A percentile compares a stretch with the other conserved stretches of the same genome.
These are phyloP conservation scores for Cardamine chenopodiifolia DNA, from an alignment of 345 rosid species.

Conservation along the genomic window DNA sequence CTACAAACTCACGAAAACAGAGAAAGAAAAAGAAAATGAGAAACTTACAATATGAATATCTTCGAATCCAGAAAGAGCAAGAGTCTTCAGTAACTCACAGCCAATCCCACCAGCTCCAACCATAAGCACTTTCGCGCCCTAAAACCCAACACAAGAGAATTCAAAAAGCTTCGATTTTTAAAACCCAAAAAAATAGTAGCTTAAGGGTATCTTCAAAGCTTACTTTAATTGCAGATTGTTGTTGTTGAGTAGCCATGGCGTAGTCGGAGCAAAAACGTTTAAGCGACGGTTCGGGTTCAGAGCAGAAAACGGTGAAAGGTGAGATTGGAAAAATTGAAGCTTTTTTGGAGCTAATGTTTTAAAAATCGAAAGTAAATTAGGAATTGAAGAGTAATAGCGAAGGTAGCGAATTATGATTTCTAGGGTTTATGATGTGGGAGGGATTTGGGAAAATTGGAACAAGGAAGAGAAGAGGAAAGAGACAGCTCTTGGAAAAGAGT, in stretches of 20 bases:
- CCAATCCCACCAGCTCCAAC: constrained; percentile 99
- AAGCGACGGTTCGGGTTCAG: constrained; percentile 32
- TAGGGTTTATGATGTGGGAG: constrained; percentile 39
- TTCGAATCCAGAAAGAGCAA: constrained; percentile 86
- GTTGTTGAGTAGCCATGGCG: constrained; percentile 58
- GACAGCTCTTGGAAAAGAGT: constrained; percentile 19
- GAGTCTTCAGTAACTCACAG: constrained; percentile 95
- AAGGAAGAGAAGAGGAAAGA: constrained; percentile 26
- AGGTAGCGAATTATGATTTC: constrained; percentile 26
- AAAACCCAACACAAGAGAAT: constrained; percentile 20
- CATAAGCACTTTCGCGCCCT: constrained; percentile 98
- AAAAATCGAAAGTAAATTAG: constrained; percentile 8
- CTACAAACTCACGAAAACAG: neutral
- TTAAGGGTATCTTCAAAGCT: neutral
- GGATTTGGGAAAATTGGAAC: constrained; percentile 27
- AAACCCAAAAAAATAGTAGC: neutral
- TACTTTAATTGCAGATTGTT: constrained; percentile 64
- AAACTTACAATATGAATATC: constrained; percentile 92
- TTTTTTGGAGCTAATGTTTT: neutral
- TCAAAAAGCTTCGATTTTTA: constrained; percentile 14
- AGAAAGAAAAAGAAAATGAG: neutral
- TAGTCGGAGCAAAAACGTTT: neutral
- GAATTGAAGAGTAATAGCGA: neutral
- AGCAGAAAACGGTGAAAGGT: constrained; percentile 17
- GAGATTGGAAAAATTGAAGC: neutral